These are phyloP conservation scores for Hysterangium stoloniferum DNA, from an alignment of 768 basidiomycete species.

Conservation along the genomic window DNA sequence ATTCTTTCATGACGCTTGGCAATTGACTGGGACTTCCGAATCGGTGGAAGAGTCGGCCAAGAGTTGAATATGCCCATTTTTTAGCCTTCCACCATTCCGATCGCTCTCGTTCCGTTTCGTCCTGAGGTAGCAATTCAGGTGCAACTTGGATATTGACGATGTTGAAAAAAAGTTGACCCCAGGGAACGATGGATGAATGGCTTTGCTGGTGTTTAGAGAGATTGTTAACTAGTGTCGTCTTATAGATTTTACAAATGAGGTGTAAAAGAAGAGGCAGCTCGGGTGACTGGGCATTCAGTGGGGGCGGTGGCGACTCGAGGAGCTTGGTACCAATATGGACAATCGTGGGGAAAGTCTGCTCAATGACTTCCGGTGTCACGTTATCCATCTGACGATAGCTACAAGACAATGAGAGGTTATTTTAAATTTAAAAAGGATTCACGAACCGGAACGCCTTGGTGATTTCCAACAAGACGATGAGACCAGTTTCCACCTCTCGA, in stretches of 20 bases:
- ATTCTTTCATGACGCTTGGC: slow-evolving; percentile 65
- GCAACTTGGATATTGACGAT: slow-evolving; percentile 71
- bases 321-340: slow-evolving; percentile 68
- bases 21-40: slow-evolving; percentile 87
- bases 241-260: slow-evolving; percentile 82
- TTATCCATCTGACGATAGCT: slow-evolving; percentile 67
- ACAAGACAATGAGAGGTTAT: background rate
- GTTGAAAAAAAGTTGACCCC: slow-evolving; percentile 78
- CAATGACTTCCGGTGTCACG: slow-evolving; percentile 48
- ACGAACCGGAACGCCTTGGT: slow-evolving; percentile 68
- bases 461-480: slow-evolving; percentile 69
- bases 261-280: slow-evolving; percentile 82
- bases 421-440: background rate
- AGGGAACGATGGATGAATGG: slow-evolving; percentile 70
- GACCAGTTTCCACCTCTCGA: slow-evolving; percentile 72
- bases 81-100: slow-evolving; percentile 89
- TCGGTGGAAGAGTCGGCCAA: slow-evolving; percentile 76
- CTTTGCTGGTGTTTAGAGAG: slow-evolving; percentile 70
- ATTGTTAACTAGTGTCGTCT: slow-evolving; percentile 68
- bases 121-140: slow-evolving; percentile 53
- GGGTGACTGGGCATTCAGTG: slow-evolving; percentile 41
- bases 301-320: slow-evolving; percentile 45
- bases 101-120: slow-evolving; percentile 68
- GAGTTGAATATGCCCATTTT: slow-evolving; percentile 85
- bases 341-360: slow-evolving; percentile 64